A percentile compares a stretch with the other conserved stretches of the same genome.
Conservation (phyloP, 352 stramenopile species). For the Globisporangium lucens region DNA sequence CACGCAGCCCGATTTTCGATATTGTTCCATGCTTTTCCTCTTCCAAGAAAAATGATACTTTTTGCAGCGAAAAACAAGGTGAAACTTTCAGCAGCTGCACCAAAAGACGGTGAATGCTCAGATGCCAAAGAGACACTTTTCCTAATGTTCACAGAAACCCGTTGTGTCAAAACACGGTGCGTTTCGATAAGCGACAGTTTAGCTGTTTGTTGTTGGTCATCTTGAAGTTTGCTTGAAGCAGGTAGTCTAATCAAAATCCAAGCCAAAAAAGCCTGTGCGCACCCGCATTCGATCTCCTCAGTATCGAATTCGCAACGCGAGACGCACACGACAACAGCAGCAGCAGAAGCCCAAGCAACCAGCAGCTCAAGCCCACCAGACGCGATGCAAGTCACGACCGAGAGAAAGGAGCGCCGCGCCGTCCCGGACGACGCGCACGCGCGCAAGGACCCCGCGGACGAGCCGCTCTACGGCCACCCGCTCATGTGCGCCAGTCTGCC, state of each 20-base stretch:
- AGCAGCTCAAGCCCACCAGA: neutral
- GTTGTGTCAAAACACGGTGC: slow-evolving; percentile 7
- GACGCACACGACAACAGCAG: slow-evolving; percentile 2
- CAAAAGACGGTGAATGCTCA: neutral
- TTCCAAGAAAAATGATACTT: slow-evolving; percentile 5
- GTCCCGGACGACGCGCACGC: slow-evolving; percentile 25
- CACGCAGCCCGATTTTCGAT: too few relatives aligned
- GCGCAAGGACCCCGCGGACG: slow-evolving; percentile 13
- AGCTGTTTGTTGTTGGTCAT: neutral
- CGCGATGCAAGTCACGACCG: slow-evolving; percentile 40
- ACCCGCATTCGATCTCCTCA: neutral
- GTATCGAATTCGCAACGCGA: slow-evolving; percentile 12
- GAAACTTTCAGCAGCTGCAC: neutral
- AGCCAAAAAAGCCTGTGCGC: too few relatives aligned
- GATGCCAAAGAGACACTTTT: neutral
- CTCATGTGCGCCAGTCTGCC: slow-evolving; percentile 72
- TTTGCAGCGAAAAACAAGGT: neutral
- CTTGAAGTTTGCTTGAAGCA: neutral
- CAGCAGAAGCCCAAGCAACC: neutral
- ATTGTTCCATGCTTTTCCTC: neutral
- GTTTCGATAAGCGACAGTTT: neutral
- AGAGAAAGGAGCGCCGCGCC: slow-evolving; percentile 17
- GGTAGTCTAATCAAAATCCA: neutral
- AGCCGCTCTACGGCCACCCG: slow-evolving; percentile 80
- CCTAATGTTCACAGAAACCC: neutral